phyloP scores from a whole-genome alignment of 108 stramenopile species.

The Chaetoceros tenuissimus region DNA sequence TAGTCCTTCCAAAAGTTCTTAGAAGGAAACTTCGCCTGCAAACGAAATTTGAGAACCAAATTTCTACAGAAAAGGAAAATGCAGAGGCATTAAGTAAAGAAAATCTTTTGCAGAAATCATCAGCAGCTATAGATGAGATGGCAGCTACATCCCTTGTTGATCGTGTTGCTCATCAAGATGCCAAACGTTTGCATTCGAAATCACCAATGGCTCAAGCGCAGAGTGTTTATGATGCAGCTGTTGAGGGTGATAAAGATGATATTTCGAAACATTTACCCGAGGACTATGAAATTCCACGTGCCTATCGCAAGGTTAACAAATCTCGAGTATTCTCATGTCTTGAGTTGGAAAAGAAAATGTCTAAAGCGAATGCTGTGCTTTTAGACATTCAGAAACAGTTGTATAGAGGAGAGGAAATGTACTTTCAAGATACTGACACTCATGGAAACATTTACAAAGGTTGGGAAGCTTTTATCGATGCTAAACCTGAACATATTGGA shows the following conservation, averaged over 20 bases:
- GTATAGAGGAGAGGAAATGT: conserved; percentile 62
- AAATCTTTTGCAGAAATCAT: not conserved
- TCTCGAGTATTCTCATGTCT: conserved; percentile 15
- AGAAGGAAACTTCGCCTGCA: not conserved
- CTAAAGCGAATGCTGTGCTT: conserved; percentile 25
- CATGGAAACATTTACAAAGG: conserved; percentile 57
- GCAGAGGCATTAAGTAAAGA: not conserved
- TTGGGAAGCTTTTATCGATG: conserved; percentile 55
- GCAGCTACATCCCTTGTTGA: not conserved
- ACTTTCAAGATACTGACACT: conserved; percentile 56
- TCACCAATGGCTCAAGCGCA: not conserved
- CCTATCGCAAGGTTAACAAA: not conserved
- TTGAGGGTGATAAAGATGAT: not conserved
- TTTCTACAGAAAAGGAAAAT: not conserved
- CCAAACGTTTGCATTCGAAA: not conserved
- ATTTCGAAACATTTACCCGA: not conserved
- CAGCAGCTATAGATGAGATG: not conserved
- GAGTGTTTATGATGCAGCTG: not conserved
- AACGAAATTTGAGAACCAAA: not conserved
- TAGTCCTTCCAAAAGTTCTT: not conserved
- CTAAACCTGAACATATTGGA: not conserved
- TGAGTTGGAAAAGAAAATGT: conserved; percentile 30
- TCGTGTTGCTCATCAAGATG: not conserved
- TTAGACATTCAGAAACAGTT: conserved; percentile 62
- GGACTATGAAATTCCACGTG: not conserved